phyloP scores from a whole-genome alignment of 768 basidiomycete species.

The Tylopilus felleus region DNA sequence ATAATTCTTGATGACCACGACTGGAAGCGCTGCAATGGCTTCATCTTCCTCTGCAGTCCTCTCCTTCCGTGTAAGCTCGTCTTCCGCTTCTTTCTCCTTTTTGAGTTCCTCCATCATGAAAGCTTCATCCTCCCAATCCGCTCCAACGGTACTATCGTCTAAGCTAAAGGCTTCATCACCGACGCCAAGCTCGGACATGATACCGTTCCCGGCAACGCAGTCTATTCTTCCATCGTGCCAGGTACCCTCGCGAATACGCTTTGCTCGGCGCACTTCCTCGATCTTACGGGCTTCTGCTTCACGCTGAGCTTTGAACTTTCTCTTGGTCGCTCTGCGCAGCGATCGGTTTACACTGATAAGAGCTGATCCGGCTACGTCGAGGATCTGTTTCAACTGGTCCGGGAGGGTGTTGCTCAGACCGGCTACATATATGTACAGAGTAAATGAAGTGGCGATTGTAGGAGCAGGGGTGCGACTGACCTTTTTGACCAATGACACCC shows the following conservation, averaged over 20 bases:
- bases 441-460: background rate
- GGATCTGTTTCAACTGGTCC: conserved; percentile 81
- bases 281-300: conserved; percentile 36
- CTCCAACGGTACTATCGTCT: conserved; percentile 31
- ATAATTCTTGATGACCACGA: conserved; percentile 85
- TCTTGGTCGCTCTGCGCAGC: conserved; percentile 43
- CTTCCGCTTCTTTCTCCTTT: conserved; percentile 31
- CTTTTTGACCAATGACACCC: conserved; percentile 95
- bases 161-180: conserved; percentile 63
- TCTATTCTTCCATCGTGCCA: conserved; percentile 91
- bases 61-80: conserved; percentile 30
- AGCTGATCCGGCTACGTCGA: conserved; percentile 72
- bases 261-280: conserved; percentile 37
- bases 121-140: conserved; percentile 2
- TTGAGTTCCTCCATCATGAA: conserved; percentile 18
- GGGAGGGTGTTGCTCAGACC: conserved; percentile 77
- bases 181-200: conserved; percentile 81
- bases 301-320: conserved; percentile 36
- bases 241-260: conserved; percentile 55
- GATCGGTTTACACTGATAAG: conserved; percentile 61
- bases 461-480: conserved; percentile 33
- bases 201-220: conserved; percentile 78
- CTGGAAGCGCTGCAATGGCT: conserved; percentile 64
- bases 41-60: conserved; percentile 43
- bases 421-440: conserved; percentile 41